phyloP scores from a whole-genome alignment of 208 protist genomes.

The Perkinsela sp. region DNA sequence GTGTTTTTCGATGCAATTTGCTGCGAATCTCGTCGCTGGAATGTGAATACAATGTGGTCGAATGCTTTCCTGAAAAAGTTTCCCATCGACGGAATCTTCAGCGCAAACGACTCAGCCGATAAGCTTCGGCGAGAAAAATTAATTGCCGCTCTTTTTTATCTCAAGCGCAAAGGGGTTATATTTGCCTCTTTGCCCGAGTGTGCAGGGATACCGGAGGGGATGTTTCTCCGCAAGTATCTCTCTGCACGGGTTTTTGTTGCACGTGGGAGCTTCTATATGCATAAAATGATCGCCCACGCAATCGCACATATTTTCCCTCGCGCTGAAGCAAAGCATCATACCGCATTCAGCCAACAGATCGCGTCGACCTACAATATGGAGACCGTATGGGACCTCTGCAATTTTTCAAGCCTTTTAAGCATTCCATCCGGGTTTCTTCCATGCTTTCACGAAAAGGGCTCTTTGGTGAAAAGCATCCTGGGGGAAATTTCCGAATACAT shows the following conservation, averaged over 20 bases:
- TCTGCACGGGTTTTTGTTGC: background rate
- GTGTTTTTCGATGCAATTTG: constrained; percentile 18
- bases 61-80: background rate
- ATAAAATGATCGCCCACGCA: constrained; percentile 26
- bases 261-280: background rate
- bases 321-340: constrained; percentile 51
- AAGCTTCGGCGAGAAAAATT: background rate
- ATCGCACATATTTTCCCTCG: constrained; percentile 52
- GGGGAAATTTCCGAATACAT: constrained; percentile 11
- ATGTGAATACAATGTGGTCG: background rate
- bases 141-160: background rate
- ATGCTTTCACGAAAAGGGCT: constrained; percentile 5
- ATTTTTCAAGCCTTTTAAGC: constrained; percentile 22
- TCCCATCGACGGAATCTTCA: background rate
- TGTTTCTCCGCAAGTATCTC: background rate
- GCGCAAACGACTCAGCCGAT: background rate
- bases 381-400: constrained; percentile 59
- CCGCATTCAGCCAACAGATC: constrained; percentile 58
- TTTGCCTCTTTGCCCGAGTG: background rate
- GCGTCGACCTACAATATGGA: constrained; percentile 67
- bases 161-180: background rate
- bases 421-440: background rate
- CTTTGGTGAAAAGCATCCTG: constrained; percentile 16
- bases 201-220: background rate
- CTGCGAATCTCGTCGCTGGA: background rate